Base-by-base conservation (phyloP, 1,284 basidiomycete species). In the Xerocomus amazonicus region DNA sequence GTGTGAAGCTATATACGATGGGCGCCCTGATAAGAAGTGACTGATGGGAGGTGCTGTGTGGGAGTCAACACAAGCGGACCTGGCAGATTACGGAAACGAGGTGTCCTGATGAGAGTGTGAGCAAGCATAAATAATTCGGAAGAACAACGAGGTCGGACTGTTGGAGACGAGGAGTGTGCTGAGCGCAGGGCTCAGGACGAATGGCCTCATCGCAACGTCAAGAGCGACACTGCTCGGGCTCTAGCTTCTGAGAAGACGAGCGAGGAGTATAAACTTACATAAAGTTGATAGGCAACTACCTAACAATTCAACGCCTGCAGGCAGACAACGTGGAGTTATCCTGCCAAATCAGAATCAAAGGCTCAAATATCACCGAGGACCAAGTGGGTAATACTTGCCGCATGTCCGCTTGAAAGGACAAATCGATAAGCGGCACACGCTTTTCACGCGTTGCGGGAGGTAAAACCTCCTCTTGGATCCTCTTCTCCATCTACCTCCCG, bases 291-390 rank as follows among this genome's bases (percentile, higher is more conserved):
- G 47, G 61, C 50, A 54, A 55, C 52, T 52, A 60, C 54, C 53
- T 50, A 57, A 64, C 59, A 62, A 62, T 53, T 46, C 38, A 50
- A 65, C 76, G 80, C 82, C 81, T 83, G 80, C 79, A 83, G 81
- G 82, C 82, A 80, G 67, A 72, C 72, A 83, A 82, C 82, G 81
- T 84, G 69, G 71, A 59, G 57, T 67, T 61, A 50, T 47, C 56
- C 52, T 66, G 51, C 67, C 66, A 61, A 66, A 66, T 66, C 61
- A 48, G 64, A 60, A 54, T 50, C 34, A 64, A 54, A 40, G 50
- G 31, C 46, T 53, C 48, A 57, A 69, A 66, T 62, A 55, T 62
- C 51, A 47, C 63, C 67, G 67, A 67, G 54, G 59, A 65, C 60
- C 42, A 61, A 63, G 59, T 59, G 55, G 60, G 62, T 66, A 69